Evolutionary conservation across 208 protist species (phyloP), one percentile per base, ranked within the genome.

Genomic region (Acanthamoeba triangularis): DNA sequence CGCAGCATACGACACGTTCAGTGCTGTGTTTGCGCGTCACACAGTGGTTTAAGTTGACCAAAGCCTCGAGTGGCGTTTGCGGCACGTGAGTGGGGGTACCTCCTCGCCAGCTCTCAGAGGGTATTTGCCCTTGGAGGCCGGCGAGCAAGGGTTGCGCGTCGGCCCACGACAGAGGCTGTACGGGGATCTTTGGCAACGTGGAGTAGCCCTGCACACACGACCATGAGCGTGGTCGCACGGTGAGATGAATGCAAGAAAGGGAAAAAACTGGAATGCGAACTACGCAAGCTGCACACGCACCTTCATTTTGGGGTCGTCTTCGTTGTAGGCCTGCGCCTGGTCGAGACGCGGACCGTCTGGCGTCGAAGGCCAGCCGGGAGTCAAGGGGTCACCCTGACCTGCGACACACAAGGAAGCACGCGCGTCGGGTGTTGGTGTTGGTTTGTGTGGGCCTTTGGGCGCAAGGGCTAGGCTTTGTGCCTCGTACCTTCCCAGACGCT

Each of bases 121-220:
- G 87, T n/a, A 76, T 35, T 20, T n/a, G 23, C 5, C 87, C 87
- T 47, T 52, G 37, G 8, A 93, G 41, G 23, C 87, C 87, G 16
- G 54, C 18, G 35, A 96, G 54, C n/a, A 85, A 56, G 56, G 78
- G 67, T 28, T 93, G 35, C 14, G 78, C 78, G 37, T 96, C 67
- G 47, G 52, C 78, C 35, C 74, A 96, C 11, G 94, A 90, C 23
- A 96, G 35, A 23, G 94, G 74, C 37, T 85, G 94, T 11, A 96
- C 78, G 16, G 94, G 67, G 18, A 90, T 96, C 52, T 67, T 69
- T 18, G 94, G 74, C 90, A 90, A 37, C 8, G 87, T 67, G 7
- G 54, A 67, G 59, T 76, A 93, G 30, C 87, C 87, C 44, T 85
- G 25, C 35, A 44, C 11, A n/a, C n/a, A n/a, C n/a, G n/a, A n/a